Percentiles rank a stretch among this genome's conserved stretches.
phyloP scores from a whole-genome alignment of 257 asterid species.

The Salvia rosmarinus region DNA sequence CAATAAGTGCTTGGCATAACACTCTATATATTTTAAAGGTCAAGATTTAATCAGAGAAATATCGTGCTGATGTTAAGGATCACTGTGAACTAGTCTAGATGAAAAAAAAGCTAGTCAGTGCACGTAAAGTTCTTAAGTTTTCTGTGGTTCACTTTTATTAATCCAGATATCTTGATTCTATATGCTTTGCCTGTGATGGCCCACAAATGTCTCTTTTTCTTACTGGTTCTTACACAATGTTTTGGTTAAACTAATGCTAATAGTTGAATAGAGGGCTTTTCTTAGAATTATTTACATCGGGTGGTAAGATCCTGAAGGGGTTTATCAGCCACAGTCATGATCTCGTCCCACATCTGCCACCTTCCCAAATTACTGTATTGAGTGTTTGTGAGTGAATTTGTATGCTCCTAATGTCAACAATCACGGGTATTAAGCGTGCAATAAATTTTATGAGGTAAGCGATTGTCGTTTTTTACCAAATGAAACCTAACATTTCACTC shows the following conservation, averaged over 20 bases:
- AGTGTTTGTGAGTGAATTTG: not conserved
- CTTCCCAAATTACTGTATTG: not conserved
- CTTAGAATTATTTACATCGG: not conserved
- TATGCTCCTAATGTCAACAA: not conserved
- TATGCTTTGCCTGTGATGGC: not conserved
- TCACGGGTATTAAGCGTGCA: not conserved
- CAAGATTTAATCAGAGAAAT: not conserved
- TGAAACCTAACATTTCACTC: not conserved
- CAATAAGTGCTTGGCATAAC: not conserved
- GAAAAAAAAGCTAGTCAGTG: too few species aligned
- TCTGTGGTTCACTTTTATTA: not conserved
- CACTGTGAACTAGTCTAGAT: not conserved
- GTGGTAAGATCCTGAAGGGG: not conserved
- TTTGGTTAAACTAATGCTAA: not conserved
- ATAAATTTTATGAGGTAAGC: not conserved
- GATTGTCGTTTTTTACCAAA: conserved; percentile 12
- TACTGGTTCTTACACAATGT: not conserved
- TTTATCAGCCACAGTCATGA: not conserved
- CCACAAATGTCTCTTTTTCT: not conserved
- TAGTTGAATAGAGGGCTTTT: not conserved
- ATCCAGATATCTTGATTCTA: not conserved
- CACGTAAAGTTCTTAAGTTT: not conserved
- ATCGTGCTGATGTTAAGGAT: not conserved
- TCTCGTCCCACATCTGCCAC: not conserved
- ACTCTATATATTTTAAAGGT: conserved; percentile 7